Evolutionary conservation across 2,329 filamentous ascomycete genomes (phyloP), one percentile per base, ranked within the genome.

Genomic region (Colletotrichum salicis): DNA sequence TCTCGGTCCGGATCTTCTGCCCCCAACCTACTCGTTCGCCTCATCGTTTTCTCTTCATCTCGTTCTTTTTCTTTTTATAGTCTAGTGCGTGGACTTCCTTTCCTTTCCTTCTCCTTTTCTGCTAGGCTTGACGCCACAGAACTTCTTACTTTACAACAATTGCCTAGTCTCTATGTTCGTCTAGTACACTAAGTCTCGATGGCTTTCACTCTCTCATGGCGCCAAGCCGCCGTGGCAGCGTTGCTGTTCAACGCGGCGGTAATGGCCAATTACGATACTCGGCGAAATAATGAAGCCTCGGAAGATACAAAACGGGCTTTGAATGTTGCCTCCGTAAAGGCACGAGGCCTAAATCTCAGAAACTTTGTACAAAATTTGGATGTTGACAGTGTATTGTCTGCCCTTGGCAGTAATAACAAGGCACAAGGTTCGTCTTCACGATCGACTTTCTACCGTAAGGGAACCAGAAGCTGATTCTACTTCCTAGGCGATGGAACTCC

Each of bases 61-160:
- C 61, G 19, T 58, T 59, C 33, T 11, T 60, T 51, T 51, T 59
- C 19, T 35, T 31, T 24, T 27, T 31, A n/a, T 5, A 60, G 55
- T 41, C 65, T 64, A 51, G 58, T 35, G 54, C 7, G 54, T 71
- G 59, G 69, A 24, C 59, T 64, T 58, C n/a, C 41, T 33, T 48
- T 60, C 48, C 13, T 59, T 71, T 58, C n/a, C 33, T 22, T 24
- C 27, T 24, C 3, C 48, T 22, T 37, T 48, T 64, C 64, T 69
- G 69, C 27, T 10, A 41, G 69, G 65, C 69, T 71, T 64, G 65
- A 71, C 48, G 65, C 60, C 65, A 22, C 65, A 71, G 69, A 69
- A 33, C 10, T 8, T 3, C 31, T 5, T 2, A 24, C 31, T 31
- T 27, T 19, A 35, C 15, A 5, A 11, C 24, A 22, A 35, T 12